phyloP scores from a whole-genome alignment of 2,329 filamentous ascomycete species.

The Bipolaris bicolor region DNA sequence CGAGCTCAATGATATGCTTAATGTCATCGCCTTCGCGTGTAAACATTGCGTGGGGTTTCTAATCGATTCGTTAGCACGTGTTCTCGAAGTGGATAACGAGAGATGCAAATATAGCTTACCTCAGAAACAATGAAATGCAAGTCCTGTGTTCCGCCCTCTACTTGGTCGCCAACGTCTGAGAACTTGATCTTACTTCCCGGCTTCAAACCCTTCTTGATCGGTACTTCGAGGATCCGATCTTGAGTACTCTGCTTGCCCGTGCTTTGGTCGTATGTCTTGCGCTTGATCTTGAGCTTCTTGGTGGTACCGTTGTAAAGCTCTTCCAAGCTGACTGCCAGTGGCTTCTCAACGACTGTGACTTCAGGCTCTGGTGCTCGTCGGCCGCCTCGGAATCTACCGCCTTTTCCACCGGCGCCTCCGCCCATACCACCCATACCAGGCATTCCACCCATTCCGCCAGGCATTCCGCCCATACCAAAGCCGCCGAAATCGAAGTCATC shows the following conservation, averaged over 20 bases:
- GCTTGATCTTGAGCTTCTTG: slow-evolving; percentile 98
- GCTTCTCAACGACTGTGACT: slow-evolving; percentile 87
- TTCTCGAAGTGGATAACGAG: background rate
- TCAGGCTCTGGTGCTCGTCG: slow-evolving; percentile 71
- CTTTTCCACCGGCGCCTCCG: slow-evolving; percentile 55
- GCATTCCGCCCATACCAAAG: slow-evolving; percentile 46
- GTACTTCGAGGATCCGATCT: slow-evolving; percentile 90
- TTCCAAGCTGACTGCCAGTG: slow-evolving; percentile 80
- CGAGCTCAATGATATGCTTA: slow-evolving; percentile 76
- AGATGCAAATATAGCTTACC: slow-evolving; percentile 61
- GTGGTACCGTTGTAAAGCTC: slow-evolving; percentile 85
- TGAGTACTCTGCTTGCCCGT: slow-evolving; percentile 83
- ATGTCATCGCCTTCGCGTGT: slow-evolving; percentile 89
- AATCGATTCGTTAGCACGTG: slow-evolving; percentile 27
- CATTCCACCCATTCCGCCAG: slow-evolving; percentile 41
- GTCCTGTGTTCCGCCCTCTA: slow-evolving; percentile 94
- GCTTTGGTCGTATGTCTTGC: slow-evolving; percentile 85
- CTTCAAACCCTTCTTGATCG: slow-evolving; percentile 94
- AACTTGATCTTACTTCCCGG: slow-evolving; percentile 99
- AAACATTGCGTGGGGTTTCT: slow-evolving; percentile 89
- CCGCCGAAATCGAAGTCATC: slow-evolving; percentile 58
- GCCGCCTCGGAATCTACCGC: slow-evolving; percentile 47
- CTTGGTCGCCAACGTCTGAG: slow-evolving; percentile 94
- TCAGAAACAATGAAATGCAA: slow-evolving; percentile 93
- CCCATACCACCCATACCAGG: slow-evolving; percentile 46